Conservation (phyloP, 176 grass and related monocot genomes). For the Puccinellia tenuiflora region DNA sequence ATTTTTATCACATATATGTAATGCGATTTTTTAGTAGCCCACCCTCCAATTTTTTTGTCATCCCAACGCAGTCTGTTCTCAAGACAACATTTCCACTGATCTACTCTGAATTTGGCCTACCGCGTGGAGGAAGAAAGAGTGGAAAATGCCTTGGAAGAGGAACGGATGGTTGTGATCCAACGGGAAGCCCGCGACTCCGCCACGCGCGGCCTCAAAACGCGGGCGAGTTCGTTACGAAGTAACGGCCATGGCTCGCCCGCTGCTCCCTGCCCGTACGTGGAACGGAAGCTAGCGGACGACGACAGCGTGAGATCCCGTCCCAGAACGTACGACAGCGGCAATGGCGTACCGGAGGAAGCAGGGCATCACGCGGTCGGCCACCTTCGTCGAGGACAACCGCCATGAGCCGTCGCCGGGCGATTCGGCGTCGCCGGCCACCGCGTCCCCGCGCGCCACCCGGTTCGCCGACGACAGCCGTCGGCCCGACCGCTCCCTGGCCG, state of each 20-base stretch:
- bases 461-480: constrained; percentile 41
- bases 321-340: neutral
- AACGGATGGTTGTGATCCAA: neutral
- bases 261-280: neutral
- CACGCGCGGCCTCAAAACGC: constrained; percentile 22
- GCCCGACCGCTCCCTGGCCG: constrained; percentile 30
- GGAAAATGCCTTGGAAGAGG: neutral
- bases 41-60: no score
- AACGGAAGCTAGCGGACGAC: constrained; percentile 15
- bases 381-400: constrained; percentile 57
- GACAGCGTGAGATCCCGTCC: neutral
- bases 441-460: constrained; percentile 40
- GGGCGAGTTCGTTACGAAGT: constrained; percentile 24
- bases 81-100: no score
- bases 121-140: no score
- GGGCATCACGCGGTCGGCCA: constrained; percentile 52
- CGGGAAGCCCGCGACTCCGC: neutral
- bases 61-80: no score
- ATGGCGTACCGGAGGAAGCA: constrained; percentile 68
- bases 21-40: no score
- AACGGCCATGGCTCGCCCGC: constrained; percentile 26
- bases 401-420: neutral
- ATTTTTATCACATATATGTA: no score
- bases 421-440: constrained; percentile 35
- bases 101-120: no score